These are phyloP conservation scores for Haplosporangium sp. DNA, from an alignment of 371 early-diverging fungal species.

Conservation along the genomic window DNA sequence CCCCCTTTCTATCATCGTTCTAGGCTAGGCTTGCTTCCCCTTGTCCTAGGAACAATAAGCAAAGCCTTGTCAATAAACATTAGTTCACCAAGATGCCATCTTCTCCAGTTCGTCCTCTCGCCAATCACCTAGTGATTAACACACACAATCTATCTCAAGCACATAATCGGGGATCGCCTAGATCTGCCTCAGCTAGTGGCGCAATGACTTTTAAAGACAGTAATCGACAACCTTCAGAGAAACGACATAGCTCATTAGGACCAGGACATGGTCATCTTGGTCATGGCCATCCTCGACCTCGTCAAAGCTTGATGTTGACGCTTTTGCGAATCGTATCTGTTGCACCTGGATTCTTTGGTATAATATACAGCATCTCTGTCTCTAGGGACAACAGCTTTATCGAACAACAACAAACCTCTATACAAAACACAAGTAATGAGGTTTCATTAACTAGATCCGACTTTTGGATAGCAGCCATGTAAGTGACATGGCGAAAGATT, in stretches of 20 bases:
- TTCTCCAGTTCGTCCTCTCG: slow-evolving; percentile 45
- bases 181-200: slow-evolving; percentile 41
- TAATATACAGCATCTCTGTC: slow-evolving; percentile 37
- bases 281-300: slow-evolving; percentile 27
- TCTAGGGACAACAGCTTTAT: slow-evolving; percentile 17
- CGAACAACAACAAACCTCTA: slow-evolving; percentile 12
- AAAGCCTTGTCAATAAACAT: not conserved
- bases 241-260: slow-evolving; percentile 37
- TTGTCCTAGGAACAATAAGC: slow-evolving; percentile 5
- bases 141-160: slow-evolving; percentile 54
- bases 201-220: slow-evolving; percentile 37
- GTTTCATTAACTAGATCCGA: slow-evolving; percentile 52
- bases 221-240: slow-evolving; percentile 33
- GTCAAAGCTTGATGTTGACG: slow-evolving; percentile 38
- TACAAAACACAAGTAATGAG: slow-evolving; percentile 5
- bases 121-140: slow-evolving; percentile 53
- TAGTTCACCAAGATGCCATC: slow-evolving; percentile 33
- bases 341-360: slow-evolving; percentile 38
- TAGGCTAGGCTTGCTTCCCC: not conserved
- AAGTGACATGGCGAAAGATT: slow-evolving; percentile 39
- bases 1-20: too few species aligned
- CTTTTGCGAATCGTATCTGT: slow-evolving; percentile 27
- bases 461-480: slow-evolving; percentile 67
- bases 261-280: slow-evolving; percentile 42
- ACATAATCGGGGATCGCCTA: slow-evolving; percentile 50